Evolutionary conservation across 768 basidiomycete species (phyloP), one percentile per base, ranked within the genome.

Genomic region (Mycena albidolilacea): DNA sequence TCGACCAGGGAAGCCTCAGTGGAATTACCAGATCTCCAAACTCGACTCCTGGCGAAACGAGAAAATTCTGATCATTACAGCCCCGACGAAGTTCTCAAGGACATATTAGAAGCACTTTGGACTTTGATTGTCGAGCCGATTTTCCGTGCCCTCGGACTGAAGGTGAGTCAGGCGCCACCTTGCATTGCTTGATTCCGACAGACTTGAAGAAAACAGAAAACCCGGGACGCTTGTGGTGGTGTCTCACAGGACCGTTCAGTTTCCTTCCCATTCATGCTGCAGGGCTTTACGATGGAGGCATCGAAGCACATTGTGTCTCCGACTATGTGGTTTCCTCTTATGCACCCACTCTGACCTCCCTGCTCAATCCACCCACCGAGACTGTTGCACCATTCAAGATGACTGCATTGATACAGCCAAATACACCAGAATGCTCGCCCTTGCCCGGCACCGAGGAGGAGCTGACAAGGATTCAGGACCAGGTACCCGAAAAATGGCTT

Each of bases 311-410:
- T 2, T 46, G 57, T 35, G 58, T 72, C 5, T 30, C 75, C 6
- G 75, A 74, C 44, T 77, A 72, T 59, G 73, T 69, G 19, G 54
- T 76, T 30, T 78, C 73, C 1, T 78, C 77, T n/a, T n/a, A n/a
- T n/a, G n/a, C n/a, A n/a, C n/a, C n/a, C n/a, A n/a, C n/a, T n/a
- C n/a, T n/a, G n/a, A 59, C 64, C 8, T 35, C 75, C 12, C n/a
- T 76, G 43, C 64, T 76, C 15, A 7, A 38, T 21, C 41, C 54
- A 4, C 64, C 70, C 17, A 57, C 41, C 11, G 15, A 50, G 9
- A 5, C 52, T 1, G 1, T 38, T 6, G 19, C 21, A 4, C 12
- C 14, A 17, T 54, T 54, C 46, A 73, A 73, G 17, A 21, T 69
- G 30, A 67, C 73, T 12, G 60, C 64, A 1, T 59, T 73, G 0